Base-by-base conservation (phyloP, 768 basidiomycete species). In the Suillus subluteus region DNA sequence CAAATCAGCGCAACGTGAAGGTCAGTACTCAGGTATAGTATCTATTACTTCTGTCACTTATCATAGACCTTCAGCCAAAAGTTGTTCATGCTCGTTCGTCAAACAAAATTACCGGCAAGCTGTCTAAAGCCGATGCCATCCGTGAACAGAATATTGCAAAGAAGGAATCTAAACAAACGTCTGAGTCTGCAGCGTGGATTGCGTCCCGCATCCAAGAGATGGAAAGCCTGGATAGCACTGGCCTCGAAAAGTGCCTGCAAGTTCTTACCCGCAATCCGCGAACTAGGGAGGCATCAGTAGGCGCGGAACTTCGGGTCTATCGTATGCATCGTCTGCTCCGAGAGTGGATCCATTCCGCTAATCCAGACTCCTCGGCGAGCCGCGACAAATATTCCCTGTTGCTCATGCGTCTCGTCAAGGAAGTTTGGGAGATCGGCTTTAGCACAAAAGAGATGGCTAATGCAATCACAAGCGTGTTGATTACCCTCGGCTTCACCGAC, bases 161-260 rank as follows among this genome's bases (percentile, higher is more conserved):
- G 67, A 88, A 85, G 66, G 72, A 78, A n/a, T 73, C 79, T 23
- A 80, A 80, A 50, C 79, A 78, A 46, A 74, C 80, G 30, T 73
- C 78, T 4, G 78, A 79, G 9, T 82, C 83, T 11, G 73, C 74
- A 41, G 64, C 69, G 11, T 91, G 90, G 89, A 86, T 89, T 83
- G 73, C 77, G 30, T 80, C 80, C 35, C 82, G 86, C 46, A 79
- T 90, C 23, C 75, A 75, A 12, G 72, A 74, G 6, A 71, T 86
- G 69, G 71, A 72, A 26, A 77, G 73, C 40, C 66, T 83, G 58
- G 69, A 77, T 54, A 67, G 66, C 1, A 62, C 78, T 0, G 69
- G 75, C n/a, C 46, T 74, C 18, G 71, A 80, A 30, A 81, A 74
- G 21, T 70, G 70, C 2, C 59, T 87, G 41, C 75, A 80, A 5